These are phyloP conservation scores for Fusarium udum DNA, from an alignment of 2,329 filamentous ascomycete genomes.

Conservation along the genomic window DNA sequence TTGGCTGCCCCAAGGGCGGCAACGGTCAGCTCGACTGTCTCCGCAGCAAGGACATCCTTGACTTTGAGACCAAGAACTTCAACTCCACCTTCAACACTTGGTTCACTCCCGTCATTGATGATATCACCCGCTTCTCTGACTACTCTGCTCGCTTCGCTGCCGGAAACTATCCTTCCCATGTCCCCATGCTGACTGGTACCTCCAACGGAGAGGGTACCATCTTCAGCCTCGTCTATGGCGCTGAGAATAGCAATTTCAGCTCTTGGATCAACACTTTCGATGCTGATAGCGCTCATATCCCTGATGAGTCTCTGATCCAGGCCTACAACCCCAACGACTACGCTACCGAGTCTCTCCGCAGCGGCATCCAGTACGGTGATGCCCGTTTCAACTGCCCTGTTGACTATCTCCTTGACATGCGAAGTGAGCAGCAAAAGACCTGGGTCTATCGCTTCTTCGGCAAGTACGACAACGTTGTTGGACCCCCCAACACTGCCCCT, in stretches of 20 bases:
- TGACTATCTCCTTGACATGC: conserved; percentile 52
- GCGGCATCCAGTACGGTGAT: conserved; percentile 56
- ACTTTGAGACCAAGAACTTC: conserved; percentile 38
- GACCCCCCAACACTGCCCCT: conserved; percentile 37
- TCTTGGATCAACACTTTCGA: conserved; percentile 42
- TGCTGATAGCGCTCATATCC: conserved; percentile 36
- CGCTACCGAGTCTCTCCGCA: conserved; percentile 50
- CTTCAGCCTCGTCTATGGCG: conserved; percentile 49
- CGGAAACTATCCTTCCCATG: conserved; percentile 45
- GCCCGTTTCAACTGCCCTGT: conserved; percentile 57
- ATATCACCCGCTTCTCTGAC: conserved; percentile 47
- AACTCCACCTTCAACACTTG: conserved; percentile 51
- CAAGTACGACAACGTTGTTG: conserved; percentile 53
- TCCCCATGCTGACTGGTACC: conserved; percentile 50
- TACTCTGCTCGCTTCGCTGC: conserved; percentile 39
- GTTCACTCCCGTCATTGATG: conserved; percentile 53
- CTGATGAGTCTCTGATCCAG: conserved; percentile 16
- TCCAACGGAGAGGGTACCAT: conserved; percentile 51
- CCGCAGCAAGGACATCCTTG: conserved; percentile 42
- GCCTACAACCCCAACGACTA: conserved; percentile 46
- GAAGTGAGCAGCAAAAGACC: conserved; percentile 49
- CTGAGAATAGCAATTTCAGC: conserved; percentile 43
- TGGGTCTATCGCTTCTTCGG: conserved; percentile 57
- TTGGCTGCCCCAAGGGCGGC: conserved; percentile 47
- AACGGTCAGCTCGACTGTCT: conserved; percentile 51